Evolutionary conservation across 192 early-diverging fungal genomes (phyloP), one percentile per base, ranked within the genome.

Genomic region (Jimgerdemannia flammicorona): DNA sequence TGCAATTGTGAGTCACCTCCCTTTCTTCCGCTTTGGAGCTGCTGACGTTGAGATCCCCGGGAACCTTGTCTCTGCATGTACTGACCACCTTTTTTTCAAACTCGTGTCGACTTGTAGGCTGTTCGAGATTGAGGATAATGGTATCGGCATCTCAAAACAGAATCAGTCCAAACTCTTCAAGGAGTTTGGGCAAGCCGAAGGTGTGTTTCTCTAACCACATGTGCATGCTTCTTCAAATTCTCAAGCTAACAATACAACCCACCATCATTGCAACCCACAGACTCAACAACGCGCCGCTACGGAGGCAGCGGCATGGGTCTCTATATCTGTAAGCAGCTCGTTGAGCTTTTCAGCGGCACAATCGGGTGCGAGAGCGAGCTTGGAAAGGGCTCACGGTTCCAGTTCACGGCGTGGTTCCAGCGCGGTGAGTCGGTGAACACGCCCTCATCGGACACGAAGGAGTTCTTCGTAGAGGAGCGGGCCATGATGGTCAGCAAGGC

Each of bases 251-350:
- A 29, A 29, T 29, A 29, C 29, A 29, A 29, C 29, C 29, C 29
- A 29, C 29, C 29, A 29, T 1, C 29, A 29, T 29, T 29, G 29
- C 29, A 29, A 29, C 49, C 6, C 14, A 59, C 49, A 59, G 49
- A 82, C 65, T 85, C 84, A 10, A 88, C 86, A 2, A 83, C 86
- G 10, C 75, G 89, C 10, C 83, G 84, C 11, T 90, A 84, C 76
- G 89, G 88, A 4, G 89, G 89, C 42, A 88, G 85, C n/a, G 89
- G 89, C 43, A 73, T 90, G 40, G 89, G 89, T 3, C 74, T 90
- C 14, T 87, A 83, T 1, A 90, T 90, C 42, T 88, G 85, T 67
- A 71, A 81, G 3, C 81, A 85, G 39, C 82, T 90, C 3, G 87
- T 87, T 10, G 83, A 80, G 65, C 71, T 89, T 66, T 86, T 89